phyloP scores from a whole-genome alignment of 805 yeast species.

The Myxozyma sirexii region DNA sequence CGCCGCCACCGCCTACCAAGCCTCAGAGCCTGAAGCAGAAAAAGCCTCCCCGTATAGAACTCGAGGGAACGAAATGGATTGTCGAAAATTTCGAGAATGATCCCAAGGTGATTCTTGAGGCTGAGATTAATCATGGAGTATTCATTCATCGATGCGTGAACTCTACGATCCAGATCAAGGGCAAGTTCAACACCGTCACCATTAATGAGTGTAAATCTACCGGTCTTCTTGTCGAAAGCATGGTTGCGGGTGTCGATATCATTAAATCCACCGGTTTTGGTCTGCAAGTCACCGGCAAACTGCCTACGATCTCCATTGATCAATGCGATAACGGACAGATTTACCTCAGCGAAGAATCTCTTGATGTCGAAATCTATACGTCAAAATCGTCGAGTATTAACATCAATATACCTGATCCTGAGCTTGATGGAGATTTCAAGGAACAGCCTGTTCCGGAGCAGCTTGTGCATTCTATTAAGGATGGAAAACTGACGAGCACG shows the following conservation, averaged over 20 bases:
- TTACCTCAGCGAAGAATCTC: slow-evolving; percentile 72
- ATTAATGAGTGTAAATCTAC: slow-evolving; percentile 69
- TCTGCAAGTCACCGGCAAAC: slow-evolving; percentile 76
- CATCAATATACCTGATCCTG: slow-evolving; percentile 74
- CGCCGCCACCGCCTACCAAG: slow-evolving; percentile 75
- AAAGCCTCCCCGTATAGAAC: slow-evolving; percentile 64
- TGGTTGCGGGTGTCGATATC: slow-evolving; percentile 85
- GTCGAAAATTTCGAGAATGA: slow-evolving; percentile 73
- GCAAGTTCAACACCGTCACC: slow-evolving; percentile 88
- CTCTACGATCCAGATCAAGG: slow-evolving; percentile 77
- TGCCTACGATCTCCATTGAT: slow-evolving; percentile 85
- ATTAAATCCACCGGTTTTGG: slow-evolving; percentile 82
- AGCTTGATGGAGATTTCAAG: slow-evolving; percentile 68
- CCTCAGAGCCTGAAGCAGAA: slow-evolving; percentile 61
- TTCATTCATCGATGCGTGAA: slow-evolving; percentile 81
- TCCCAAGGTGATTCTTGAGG: slow-evolving; percentile 71
- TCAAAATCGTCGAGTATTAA: slow-evolving; percentile 85
- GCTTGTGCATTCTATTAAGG: slow-evolving; percentile 66
- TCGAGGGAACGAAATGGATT: slow-evolving; percentile 87
- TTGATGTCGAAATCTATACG: slow-evolving; percentile 77
- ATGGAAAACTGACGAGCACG: slow-evolving; percentile 63
- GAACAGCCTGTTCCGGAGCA: slow-evolving; percentile 93
- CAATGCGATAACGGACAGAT: slow-evolving; percentile 84
- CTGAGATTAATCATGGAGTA: slow-evolving; percentile 82
- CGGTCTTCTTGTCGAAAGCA: slow-evolving; percentile 79